Evolutionary conservation across 192 early-diverging fungal species (phyloP), one percentile per base, ranked within the genome.

Genomic region (Dissophora globulifera): DNA sequence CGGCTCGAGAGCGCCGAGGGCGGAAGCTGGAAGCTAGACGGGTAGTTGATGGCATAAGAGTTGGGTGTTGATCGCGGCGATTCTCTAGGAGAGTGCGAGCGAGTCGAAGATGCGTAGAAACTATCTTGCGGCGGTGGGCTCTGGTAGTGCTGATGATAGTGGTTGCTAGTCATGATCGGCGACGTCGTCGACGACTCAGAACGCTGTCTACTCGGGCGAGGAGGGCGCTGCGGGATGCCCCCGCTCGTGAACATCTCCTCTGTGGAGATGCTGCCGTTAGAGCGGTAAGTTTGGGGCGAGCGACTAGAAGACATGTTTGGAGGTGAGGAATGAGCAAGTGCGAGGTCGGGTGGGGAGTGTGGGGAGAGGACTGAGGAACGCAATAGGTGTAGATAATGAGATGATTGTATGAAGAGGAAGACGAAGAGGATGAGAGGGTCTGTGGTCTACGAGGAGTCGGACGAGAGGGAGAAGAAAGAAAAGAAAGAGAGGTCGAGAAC

Each of bases 51-150:
- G 8, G 58, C 58, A 52, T 67, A 67, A 17, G 51, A 11, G 16
- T 52, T 55, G 3, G 72, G 64, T n/a, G 51, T 62, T 10, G 69
- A 63, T 51, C 69, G 69, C 26, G 69, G 69, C 5, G 71, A 66
- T 0, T 62, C 53, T 22, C 63, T 38, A 25, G 72, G 63, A 1
- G 72, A 76, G 30, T 75, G 55, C 15, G 72, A 66, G 23, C 35
- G 43, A 22, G 27, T 41, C 17, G 71, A 65, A 31, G 62, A 16
- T 23, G 58, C 13, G 52, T 76, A 76, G 29, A 62, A 67, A 25
- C 57, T 45, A 31, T 76, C 63, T 22, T 42, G 56, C 16, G 56
- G 58, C 30, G 51, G 67, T 5, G 53, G 67, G 10, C 26, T 16
- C 26, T 65, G 62, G 20, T 46, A 75, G 32, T 75, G 70, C 15